A percentile compares a stretch with the other conserved stretches of the same genome.
These are phyloP conservation scores for Ulmus americana DNA, from an alignment of 331 rosid species.

Conservation along the genomic window DNA sequence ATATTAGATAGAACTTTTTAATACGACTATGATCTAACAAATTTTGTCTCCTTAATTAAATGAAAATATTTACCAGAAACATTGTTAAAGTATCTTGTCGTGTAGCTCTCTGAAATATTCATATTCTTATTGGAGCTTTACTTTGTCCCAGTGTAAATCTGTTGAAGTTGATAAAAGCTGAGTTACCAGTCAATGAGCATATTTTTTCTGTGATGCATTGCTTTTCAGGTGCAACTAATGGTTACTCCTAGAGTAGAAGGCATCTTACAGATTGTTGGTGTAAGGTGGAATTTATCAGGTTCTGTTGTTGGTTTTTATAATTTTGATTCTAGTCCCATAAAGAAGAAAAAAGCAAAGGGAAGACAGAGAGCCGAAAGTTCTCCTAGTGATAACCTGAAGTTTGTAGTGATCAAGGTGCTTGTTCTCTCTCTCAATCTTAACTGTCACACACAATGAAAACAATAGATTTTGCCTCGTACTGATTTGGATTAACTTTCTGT, in stretches of 20 bases:
- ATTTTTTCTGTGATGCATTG: not conserved
- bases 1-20: too few species aligned
- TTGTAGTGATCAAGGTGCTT: constrained; percentile 77
- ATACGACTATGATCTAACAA: too few species aligned
- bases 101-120: not conserved
- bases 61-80: too few species aligned
- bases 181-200: not conserved
- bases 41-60: too few species aligned
- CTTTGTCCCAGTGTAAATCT: not conserved
- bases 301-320: constrained; percentile 67
- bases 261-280: constrained; percentile 70
- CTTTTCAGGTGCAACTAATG: constrained; percentile 71
- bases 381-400: constrained; percentile 55
- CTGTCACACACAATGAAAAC: not conserved
- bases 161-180: not conserved
- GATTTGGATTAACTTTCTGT: constrained; percentile 12
- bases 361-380: constrained; percentile 44
- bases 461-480: constrained; percentile 15
- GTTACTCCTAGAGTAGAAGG: constrained; percentile 80
- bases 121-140: constrained; percentile 1
- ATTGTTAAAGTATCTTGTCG: too few species aligned
- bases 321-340: constrained; percentile 51
- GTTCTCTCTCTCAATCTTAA: constrained; percentile 9
- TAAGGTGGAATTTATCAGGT: constrained; percentile 80
- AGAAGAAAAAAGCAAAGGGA: constrained; percentile 50